Base-by-base conservation (phyloP, 176 grass and related monocot species). In the Cymbopogon citratus region DNA sequence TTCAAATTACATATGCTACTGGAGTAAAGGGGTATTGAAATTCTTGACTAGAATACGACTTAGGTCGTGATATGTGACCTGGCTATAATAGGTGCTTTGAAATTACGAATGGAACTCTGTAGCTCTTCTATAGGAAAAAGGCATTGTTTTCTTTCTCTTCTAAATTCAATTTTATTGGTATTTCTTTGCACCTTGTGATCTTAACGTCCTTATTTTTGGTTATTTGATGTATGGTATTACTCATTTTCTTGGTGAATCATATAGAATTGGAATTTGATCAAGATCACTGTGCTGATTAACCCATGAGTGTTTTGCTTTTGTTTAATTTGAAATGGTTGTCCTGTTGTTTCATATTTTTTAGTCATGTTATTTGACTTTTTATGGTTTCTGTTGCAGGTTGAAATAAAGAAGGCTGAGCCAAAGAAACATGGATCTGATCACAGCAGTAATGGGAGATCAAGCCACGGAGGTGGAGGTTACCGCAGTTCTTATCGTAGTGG, bases 371-470 rank as follows among this genome's bases (percentile, higher is more conserved):
- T 34, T 73, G 33, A 49, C 1, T 9, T 64, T 81, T 11, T 13
- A 78, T 19, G 48, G 51, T 36, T 52, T 54, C 24, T 62, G 19
- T 45, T 70, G 33, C 92, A 99, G 96, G 96, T 99, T 88, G 96
- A 99, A 85, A 95, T 99, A 81, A 99, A 99, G 87, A 95, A 93
- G 81, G 96, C 96, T 6, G 96, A 99, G 79, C 96, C 96, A 66
- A 99, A 95, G 87, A 99, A 92, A 84, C 88, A 86, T 82, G 80
- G 81, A 18, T 89, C 87, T 69, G 96, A 90, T 66, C 90, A 94
- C 31, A 33, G 31, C 31, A 33, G 31, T 33, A 33, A 33, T 33
- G 31, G 31, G 31, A 33, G 31, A 74, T 92, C 89, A 60, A 81
- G 82, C 36, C 84, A 80, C 0, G 48, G 83, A 0, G 79, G 85